Base-by-base conservation (phyloP, 768 basidiomycete genomes). In the Xerocomus spinulosus region DNA sequence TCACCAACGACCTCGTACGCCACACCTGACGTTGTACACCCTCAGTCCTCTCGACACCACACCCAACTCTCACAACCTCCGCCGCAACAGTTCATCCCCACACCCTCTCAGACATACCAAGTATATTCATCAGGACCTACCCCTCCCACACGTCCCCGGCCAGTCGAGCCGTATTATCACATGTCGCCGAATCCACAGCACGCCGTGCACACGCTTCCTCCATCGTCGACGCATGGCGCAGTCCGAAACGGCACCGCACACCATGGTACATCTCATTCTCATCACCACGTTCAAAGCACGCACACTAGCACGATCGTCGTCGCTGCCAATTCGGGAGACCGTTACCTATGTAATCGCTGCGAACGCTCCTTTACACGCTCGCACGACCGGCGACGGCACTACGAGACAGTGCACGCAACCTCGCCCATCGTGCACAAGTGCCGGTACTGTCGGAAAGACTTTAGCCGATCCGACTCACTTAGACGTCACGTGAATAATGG, bases 401-500 rank as follows among this genome's bases (percentile, higher is more conserved):
- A 80, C 55, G 86, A 88, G 66, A 86, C 83, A 14, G 83, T 87
- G 57, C 87, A 89, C 58, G 73, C 81, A 36, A 62, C 81, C 29
- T 73, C 75, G 13, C 82, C 85, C 18, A 73, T 81, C 48, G 69
- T 79, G 55, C 86, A 90, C 63, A 76, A 74, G 43, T 90, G 88
- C 68, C 77, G 76, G 23, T 82, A 73, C 62, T 90, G 88, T 67
- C 74, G 77, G 56, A 89, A 88, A 67, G 82, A 82, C 60, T 88
- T 89, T 63, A 86, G 85, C 69, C 80, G 88, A 64, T 77, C 69
- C 41, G 85, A 87, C 69, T 90, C 88, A 49, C 73, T 89, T 54
- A 91, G 89, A 68, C 76, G 88, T 62, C 88, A 91, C 67, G 57
- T 85, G 44, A 87, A 90, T 72, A 87, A 88, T 56, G 87, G 87